Percentiles rank a stretch among this genome's conserved stretches.
phyloP scores from a whole-genome alignment of 345 rosid genomes.

The Acer campestre region DNA sequence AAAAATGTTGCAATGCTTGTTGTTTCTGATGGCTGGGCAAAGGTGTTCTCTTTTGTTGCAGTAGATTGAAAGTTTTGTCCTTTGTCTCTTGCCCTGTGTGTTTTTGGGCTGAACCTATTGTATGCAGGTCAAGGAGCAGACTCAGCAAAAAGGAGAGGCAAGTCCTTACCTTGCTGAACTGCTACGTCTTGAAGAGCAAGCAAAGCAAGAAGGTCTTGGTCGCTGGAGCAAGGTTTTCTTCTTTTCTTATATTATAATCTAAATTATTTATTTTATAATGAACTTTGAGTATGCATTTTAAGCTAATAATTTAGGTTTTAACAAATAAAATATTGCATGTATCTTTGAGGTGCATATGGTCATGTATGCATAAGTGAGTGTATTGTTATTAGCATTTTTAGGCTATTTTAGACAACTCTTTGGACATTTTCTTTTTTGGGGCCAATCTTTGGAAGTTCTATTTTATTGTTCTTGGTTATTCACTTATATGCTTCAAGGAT shows the following conservation, averaged over 20 bases:
- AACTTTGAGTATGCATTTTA: not conserved
- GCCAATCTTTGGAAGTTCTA: not conserved
- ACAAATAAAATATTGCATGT: not conserved
- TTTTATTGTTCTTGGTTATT: no score
- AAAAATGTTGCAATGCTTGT: slow-evolving; percentile 75
- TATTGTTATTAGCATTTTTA: not conserved
- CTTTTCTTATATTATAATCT: slow-evolving; percentile 11
- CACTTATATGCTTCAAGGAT: no score
- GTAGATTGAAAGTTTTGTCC: not conserved
- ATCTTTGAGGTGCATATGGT: not conserved
- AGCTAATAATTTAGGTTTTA: not conserved
- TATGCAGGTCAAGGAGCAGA: slow-evolving; percentile 80
- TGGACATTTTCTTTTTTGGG: not conserved
- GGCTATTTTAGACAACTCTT: not conserved
- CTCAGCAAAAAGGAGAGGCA: slow-evolving; percentile 84
- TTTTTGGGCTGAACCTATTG: slow-evolving; percentile 15
- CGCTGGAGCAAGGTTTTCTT: slow-evolving; percentile 81
- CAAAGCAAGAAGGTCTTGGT: slow-evolving; percentile 79
- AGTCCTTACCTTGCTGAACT: slow-evolving; percentile 81
- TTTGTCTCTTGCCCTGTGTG: not conserved
- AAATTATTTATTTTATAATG: not conserved
- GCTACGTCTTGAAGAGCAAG: slow-evolving; percentile 69
- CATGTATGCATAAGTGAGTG: not conserved
- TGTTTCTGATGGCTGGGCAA: slow-evolving; percentile 90
- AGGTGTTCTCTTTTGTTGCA: slow-evolving; percentile 45